Percentiles rank a stretch among this genome's conserved stretches.
These are phyloP conservation scores for Sanghuangporus sanghuang DNA, from an alignment of 1,284 basidiomycete genomes.

Conservation along the genomic window DNA sequence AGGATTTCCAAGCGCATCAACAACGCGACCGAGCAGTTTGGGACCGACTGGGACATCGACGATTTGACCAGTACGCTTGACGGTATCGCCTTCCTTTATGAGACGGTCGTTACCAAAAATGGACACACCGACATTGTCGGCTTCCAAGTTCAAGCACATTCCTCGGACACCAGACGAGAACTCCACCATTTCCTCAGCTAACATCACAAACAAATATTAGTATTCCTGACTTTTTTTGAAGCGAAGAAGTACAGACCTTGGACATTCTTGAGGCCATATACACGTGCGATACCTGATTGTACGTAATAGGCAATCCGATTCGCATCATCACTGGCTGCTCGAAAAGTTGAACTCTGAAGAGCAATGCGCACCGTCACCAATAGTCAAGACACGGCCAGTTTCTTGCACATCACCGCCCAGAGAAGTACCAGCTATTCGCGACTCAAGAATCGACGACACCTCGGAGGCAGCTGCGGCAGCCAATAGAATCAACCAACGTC, in stretches of 20 bases:
- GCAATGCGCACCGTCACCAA: conserved; percentile 22
- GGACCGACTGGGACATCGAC: conserved; percentile 99
- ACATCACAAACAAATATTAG: conserved; percentile 14
- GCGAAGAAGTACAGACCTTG: conserved; percentile 57
- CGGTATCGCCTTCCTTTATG: conserved; percentile 99
- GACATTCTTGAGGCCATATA: conserved; percentile 90
- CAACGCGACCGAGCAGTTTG: conserved; percentile 94
- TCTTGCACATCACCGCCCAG: conserved; percentile 95
- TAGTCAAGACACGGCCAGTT: conserved; percentile 96
- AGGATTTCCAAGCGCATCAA: conserved; percentile 98
- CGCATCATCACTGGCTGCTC: conserved; percentile 1
- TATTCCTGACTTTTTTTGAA: conserved; percentile 8
- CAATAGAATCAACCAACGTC: conserved; percentile 19
- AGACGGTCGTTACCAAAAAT: conserved; percentile 99
- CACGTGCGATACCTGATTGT: conserved; percentile 98
- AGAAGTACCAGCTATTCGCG: conserved; percentile 91
- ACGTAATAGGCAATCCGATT: conserved; percentile 57
- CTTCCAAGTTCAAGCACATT: conserved; percentile 99
- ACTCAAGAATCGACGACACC: conserved; percentile 98
- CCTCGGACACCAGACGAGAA: conserved; percentile 98
- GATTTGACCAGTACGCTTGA: conserved; percentile 99
- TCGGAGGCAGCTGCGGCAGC: conserved; percentile 83
- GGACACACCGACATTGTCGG: conserved; percentile 99
- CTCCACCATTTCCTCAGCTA: conserved; percentile 99
- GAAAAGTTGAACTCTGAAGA: conserved; percentile 1